Conservation (phyloP, 1,284 basidiomycete genomes). For the Boletus semigastroideus region DNA sequence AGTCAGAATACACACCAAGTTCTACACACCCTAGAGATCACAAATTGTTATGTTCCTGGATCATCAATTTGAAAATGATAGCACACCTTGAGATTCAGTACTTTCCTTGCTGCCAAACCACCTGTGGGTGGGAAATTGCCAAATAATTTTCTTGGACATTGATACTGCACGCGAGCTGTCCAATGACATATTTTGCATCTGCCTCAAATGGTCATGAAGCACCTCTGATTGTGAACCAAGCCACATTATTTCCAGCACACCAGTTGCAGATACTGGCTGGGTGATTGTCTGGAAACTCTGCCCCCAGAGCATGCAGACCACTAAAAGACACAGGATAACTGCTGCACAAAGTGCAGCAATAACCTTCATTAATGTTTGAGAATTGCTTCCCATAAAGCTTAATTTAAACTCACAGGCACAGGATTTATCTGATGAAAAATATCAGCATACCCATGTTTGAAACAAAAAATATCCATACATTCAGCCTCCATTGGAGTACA, state of each 20-base stretch:
- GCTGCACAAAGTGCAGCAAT: neutral
- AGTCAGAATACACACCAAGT: neutral
- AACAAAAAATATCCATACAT: neutral
- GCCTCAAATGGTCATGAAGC: neutral
- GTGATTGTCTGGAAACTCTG: neutral
- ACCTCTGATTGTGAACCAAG: neutral
- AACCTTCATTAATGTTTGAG: neutral
- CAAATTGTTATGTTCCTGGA: neutral
- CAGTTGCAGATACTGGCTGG: neutral
- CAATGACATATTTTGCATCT: neutral
- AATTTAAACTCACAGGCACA: neutral
- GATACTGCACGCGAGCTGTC: neutral
- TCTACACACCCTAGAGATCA: neutral
- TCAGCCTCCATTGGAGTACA: neutral
- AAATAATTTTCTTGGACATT: neutral
- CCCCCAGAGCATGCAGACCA: neutral
- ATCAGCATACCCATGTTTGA: neutral
- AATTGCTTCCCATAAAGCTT: neutral
- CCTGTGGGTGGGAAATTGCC: neutral
- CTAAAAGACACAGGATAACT: neutral
- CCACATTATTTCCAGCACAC: neutral
- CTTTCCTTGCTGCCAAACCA: too few relatives aligned
- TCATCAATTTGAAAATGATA: neutral
- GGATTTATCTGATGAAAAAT: neutral
- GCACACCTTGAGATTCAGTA: neutral